phyloP scores from a whole-genome alignment of 805 yeast genomes.

The Tetrapisispora arboricola region DNA sequence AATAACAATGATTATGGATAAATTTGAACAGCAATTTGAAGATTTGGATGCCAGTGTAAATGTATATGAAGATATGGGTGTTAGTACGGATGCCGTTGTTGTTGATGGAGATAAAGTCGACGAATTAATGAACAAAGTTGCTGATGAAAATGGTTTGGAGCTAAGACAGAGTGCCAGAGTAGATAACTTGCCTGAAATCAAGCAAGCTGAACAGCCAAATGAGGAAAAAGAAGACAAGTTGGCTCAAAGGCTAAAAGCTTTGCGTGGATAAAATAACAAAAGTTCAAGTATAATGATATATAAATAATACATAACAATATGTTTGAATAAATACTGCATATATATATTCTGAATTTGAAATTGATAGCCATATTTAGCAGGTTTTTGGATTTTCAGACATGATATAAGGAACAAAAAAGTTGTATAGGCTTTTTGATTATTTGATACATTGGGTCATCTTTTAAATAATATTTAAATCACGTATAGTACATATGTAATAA shows the following conservation, averaged over 20 bases:
- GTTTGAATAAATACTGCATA: neutral
- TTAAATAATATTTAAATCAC: conserved; percentile 1
- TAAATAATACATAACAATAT: neutral
- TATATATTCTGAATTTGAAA: too few relatives aligned
- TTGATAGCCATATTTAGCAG: too few relatives aligned
- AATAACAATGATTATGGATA: conserved; percentile 92
- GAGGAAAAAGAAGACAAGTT: conserved; percentile 79
- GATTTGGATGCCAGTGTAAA: conserved; percentile 90
- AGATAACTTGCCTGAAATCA: conserved; percentile 43
- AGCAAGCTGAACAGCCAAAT: conserved; percentile 37
- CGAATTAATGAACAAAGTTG: conserved; percentile 77
- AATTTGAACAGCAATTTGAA: conserved; percentile 91
- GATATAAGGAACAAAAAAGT: too few relatives aligned
- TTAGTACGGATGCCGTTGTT: conserved; percentile 73
- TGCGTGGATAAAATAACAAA: conserved; percentile 47
- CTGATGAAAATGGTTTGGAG: conserved; percentile 95
- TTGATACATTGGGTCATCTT: neutral
- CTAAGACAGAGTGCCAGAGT: conserved; percentile 66
- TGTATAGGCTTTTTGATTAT: too few relatives aligned
- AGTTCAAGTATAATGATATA: neutral
- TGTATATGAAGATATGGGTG: conserved; percentile 85
- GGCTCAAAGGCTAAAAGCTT: conserved; percentile 81
- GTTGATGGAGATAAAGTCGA: conserved; percentile 97
- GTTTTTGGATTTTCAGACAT: too few relatives aligned
- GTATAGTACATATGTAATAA: conserved; percentile 6